Base-by-base conservation (phyloP, 2,329 filamentous ascomycete genomes). In the Venturia pyrina region DNA sequence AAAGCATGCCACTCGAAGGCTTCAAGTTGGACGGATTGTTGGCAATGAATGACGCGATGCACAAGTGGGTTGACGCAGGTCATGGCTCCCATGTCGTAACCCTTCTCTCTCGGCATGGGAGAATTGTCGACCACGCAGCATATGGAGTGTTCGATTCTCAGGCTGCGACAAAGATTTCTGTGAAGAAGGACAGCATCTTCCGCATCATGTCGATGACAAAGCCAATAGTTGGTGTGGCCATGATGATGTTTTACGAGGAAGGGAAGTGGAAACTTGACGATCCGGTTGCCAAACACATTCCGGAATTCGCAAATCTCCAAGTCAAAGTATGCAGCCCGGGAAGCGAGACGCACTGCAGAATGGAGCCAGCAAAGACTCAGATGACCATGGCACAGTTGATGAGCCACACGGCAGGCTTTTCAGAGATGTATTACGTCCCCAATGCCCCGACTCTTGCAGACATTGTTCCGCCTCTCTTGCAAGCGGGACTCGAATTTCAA, bases 331-430 rank as follows among this genome's bases (percentile, higher is more conserved):
- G 40, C 40, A 13, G 6, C 13, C 13, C 40, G 6, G 40, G 40
- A 10, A 43, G 40, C 40, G 8, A 43, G 40, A 43, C 40, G 3
- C 7, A 13, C 13, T 43, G 40, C 11, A 43, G 6, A 5, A 43
- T 43, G 40, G 15, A 50, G 13, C 62, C 48, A 5, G 43, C 63
- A 24, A 32, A 6, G 34, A 50, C 44, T 7, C 62, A 5, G n/a
- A 64, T 64, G 62, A 50, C 62, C 15, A 64, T 64, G 62, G 46
- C 41, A 5, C 62, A 64, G 32, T 19, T 64, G 41, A 64, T 64
- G 62, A 64, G 62, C 62, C 62, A 64, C 21, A 60, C 62, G n/a
- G 62, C 62, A 19, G 62, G 62, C 6, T 64, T 64, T 61, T n/a
- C 43, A 11, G 41, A 34, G 44, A 43, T 43, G 40, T n/a, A 44